phyloP scores from a whole-genome alignment of 371 early-diverging fungal species.

The Apophysomyces ossiformis region DNA sequence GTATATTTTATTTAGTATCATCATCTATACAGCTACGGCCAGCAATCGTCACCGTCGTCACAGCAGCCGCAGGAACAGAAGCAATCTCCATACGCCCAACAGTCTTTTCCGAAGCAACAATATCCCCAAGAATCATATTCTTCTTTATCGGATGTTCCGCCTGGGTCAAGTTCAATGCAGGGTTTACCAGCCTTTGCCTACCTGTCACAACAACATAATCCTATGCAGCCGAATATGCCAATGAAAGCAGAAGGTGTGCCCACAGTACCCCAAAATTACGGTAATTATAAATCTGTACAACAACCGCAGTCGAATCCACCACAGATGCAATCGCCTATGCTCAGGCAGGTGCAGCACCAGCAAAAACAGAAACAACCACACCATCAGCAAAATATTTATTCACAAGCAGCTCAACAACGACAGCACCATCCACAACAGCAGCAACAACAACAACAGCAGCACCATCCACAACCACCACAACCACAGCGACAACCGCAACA shows the following conservation, averaged over 20 bases:
- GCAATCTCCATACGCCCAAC: background rate
- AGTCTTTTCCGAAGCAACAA: conserved; percentile 1
- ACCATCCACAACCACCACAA: conserved; percentile 14
- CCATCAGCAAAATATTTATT: background rate
- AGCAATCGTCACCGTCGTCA: conserved; percentile 9
- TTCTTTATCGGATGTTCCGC: conserved; percentile 6
- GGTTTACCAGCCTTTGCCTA: conserved; percentile 6
- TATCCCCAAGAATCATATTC: conserved; percentile 2
- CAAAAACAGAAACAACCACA: conserved; percentile 1
- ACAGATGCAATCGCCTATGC: conserved; percentile 3
- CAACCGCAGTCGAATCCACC: background rate
- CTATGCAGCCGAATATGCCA: conserved; percentile 6
- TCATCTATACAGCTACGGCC: conserved; percentile 9
- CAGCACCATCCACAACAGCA: conserved; percentile 12
- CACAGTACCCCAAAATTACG: conserved; percentile 5
- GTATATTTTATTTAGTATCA: conserved; percentile 2
- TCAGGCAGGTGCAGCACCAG: background rate
- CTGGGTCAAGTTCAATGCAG: conserved; percentile 1
- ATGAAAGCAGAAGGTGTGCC: conserved; percentile 6
- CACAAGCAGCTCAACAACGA: conserved; percentile 2
- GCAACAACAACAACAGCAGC: conserved; percentile 11
- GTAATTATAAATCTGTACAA: conserved; percentile 6
- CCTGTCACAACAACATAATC: conserved; percentile 9
- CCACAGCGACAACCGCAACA: conserved; percentile 9
- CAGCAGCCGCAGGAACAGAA: conserved; percentile 8